Percentiles rank a stretch among this genome's conserved stretches.
Evolutionary conservation across 2,329 filamentous ascomycete genomes (phyloP).

Genomic region (Botrytis tulipae): DNA sequence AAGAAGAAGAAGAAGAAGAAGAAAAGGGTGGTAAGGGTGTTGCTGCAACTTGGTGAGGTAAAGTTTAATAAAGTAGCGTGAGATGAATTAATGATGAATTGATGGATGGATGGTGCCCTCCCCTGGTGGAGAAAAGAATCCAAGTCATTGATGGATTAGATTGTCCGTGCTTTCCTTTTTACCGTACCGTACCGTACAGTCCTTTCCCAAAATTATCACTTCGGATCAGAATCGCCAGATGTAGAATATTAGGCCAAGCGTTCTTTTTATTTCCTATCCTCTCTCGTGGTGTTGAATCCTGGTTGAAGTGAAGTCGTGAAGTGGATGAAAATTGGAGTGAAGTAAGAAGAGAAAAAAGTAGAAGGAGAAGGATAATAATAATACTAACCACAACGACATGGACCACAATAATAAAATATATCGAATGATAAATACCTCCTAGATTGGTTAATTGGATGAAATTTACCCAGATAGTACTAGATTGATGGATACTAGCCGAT

Average conservation of each 20-base stretch:
- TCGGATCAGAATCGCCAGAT: background rate
- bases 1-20: background rate
- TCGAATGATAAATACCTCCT: background rate
- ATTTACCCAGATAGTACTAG: background rate
- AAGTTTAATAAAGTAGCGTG: background rate
- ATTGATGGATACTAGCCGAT: background rate
- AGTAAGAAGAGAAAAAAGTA: too few relatives aligned
- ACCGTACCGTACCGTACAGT: background rate
- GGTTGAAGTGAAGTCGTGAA: background rate
- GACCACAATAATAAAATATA: background rate
- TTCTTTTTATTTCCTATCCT: background rate
- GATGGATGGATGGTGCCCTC: background rate
- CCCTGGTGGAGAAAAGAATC: slow-evolving; percentile 5
- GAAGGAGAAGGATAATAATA: too few relatives aligned
- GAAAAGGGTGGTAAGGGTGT: background rate
- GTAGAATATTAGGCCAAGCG: background rate
- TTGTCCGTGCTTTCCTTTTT: background rate
- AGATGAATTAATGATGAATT: background rate
- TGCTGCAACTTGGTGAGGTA: background rate
- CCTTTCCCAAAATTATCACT: background rate
- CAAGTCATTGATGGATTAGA: background rate
- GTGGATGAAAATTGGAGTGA: background rate
- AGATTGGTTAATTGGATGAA: background rate
- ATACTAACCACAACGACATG: background rate
- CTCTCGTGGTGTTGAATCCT: background rate